These are phyloP conservation scores for Leishmania mexicana DNA, from an alignment of 208 protist species.

Conservation along the genomic window DNA sequence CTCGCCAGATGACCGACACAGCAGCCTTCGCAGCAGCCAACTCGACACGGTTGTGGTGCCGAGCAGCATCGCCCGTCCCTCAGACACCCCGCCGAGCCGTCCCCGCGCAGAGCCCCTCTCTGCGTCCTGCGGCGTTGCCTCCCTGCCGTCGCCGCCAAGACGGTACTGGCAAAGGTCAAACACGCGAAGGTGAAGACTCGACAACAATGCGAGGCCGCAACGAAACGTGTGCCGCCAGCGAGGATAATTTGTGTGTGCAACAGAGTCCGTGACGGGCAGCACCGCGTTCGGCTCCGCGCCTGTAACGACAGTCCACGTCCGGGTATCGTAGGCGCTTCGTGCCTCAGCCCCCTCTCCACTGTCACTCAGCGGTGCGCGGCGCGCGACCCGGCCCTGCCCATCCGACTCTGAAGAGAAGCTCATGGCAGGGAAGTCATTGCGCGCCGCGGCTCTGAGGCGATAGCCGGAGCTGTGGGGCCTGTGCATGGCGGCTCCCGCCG, in stretches of 20 bases:
- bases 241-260: constrained; percentile 20
- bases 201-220: constrained; percentile 17
- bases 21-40: constrained; percentile 22
- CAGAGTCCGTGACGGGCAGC: constrained; percentile 30
- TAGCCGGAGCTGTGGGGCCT: neutral
- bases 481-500: neutral
- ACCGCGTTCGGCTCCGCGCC: neutral
- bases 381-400: neutral
- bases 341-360: neutral
- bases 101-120: neutral
- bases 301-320: neutral
- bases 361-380: neutral
- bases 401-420: neutral
- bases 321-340: neutral
- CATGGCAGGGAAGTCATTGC: neutral
- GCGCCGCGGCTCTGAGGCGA: neutral
- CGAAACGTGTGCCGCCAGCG: constrained; percentile 43
- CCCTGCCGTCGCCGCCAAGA: neutral
- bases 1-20: neutral
- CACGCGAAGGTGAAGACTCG: constrained; percentile 29
- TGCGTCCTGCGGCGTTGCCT: neutral
- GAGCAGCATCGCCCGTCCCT: constrained; percentile 10
- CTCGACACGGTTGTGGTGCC: constrained; percentile 17
- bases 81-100: neutral
- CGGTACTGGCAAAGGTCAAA: constrained; percentile 20